phyloP scores from a whole-genome alignment of 2,329 filamentous ascomycete species.

The Colletotrichum sp. region DNA sequence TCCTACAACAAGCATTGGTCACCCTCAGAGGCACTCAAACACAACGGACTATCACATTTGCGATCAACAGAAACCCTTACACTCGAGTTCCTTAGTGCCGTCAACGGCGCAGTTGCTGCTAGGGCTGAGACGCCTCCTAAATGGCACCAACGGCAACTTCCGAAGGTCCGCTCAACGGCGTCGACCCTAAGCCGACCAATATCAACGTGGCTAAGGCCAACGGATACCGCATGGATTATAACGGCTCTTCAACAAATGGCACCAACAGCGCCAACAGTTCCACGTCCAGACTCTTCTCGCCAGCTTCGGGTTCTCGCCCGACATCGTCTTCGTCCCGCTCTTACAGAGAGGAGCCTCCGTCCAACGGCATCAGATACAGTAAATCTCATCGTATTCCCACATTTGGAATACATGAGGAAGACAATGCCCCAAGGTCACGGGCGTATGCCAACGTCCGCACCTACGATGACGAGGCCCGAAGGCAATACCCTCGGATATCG shows the following conservation, averaged over 20 bases:
- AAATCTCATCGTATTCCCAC: constrained; percentile 30
- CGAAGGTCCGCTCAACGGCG: neutral
- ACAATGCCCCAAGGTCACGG: constrained; percentile 36
- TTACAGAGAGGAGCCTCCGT: constrained; percentile 16
- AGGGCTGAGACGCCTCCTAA: neutral
- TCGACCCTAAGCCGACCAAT: neutral
- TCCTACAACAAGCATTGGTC: neutral
- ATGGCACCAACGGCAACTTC: constrained; percentile 18
- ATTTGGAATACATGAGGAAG: constrained; percentile 35
- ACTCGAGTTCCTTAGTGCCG: neutral
- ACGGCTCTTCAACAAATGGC: neutral
- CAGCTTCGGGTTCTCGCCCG: constrained; percentile 14
- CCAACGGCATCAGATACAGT: constrained; percentile 22
- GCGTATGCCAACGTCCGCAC: constrained; percentile 30
- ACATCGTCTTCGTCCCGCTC: constrained; percentile 12
- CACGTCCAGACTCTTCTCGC: constrained; percentile 9
- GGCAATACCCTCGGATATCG: constrained; percentile 58
- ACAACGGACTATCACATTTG: neutral
- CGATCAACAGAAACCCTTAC: neutral
- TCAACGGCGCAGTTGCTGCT: neutral
- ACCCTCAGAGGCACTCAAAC: neutral
- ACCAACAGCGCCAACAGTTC: constrained; percentile 2
- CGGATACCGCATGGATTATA: neutral
- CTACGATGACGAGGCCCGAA: constrained; percentile 28
- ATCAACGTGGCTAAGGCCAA: constrained; percentile 13